Base-by-base conservation (phyloP, 2,329 filamentous ascomycete genomes). In the Clonostachys rhizophaga region DNA sequence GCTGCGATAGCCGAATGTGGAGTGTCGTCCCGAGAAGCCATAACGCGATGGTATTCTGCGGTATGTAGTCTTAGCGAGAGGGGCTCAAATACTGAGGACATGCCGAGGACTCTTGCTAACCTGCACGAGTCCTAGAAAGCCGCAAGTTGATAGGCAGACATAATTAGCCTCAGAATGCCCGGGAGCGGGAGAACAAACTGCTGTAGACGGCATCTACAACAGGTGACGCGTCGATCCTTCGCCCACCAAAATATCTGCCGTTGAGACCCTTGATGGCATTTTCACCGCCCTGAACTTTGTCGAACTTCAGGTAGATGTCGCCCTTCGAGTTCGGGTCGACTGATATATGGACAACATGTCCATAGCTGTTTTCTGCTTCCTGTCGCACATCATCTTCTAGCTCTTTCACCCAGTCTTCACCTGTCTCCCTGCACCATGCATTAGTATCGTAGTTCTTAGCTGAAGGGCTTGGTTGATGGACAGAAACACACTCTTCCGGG, bases 121-220 rank as follows among this genome's bases (percentile, higher is more conserved):
- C 65, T 68, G 56, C 53, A 55, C 58, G 56, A 56, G 68, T 75
- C 75, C 76, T 79, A 79, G 62, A 77, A 67, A 54, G 56, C 58
- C 24, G 24, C 58, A 55, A 49, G 54, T 66, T 59, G 65, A 63
- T 63, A 65, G 65, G 67, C 69, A 70, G 69, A 63, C 55, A 77
- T 79, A 79, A 81, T 81, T 80, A 81, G 76, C 73, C 72, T 75
- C 78, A 91, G 59, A 91, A 88, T 67, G 87, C 87, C 70, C 87
- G 87, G 59, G 87, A 89, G 67, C 88, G 86, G 69, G 87, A 88
- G 76, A 94, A 96, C 71, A 95, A 83, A 79, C 88, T 95, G 83
- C 89, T 94, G 83, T 97, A 99, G 73, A 99, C 90, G 62, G 92
- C 92, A 71, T 99, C 94, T 68, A 97, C 92, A 72, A 99, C 90